Conservation (phyloP, 257 asterid species). For the Plantago elongata region DNA sequence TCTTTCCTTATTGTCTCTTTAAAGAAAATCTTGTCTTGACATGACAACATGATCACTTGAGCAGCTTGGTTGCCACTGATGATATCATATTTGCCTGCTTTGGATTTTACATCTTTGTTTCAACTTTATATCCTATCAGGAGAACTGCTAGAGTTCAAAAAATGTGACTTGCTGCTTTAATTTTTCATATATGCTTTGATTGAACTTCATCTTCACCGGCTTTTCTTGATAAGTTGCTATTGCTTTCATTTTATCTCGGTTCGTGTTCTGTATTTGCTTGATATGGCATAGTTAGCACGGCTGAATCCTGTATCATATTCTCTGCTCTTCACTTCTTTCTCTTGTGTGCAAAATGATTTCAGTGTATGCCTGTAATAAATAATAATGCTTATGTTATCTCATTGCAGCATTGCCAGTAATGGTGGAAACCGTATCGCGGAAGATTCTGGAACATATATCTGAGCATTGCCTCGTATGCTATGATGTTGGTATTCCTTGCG, state of each 20-base stretch:
- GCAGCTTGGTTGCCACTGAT: too few species aligned
- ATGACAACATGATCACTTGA: too few species aligned
- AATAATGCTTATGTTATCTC: slow-evolving; percentile 16
- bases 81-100: too few species aligned
- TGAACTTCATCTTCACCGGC: not conserved
- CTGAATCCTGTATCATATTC: not conserved
- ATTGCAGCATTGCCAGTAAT: slow-evolving; percentile 77
- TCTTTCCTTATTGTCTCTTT: too few species aligned
- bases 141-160: not conserved
- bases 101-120: not conserved
- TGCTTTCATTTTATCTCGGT: not conserved
- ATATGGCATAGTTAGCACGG: not conserved
- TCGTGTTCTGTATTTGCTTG: not conserved
- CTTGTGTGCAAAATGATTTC: not conserved
- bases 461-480: slow-evolving; percentile 95
- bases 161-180: not conserved
- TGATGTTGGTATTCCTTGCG: slow-evolving; percentile 75
- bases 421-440: slow-evolving; percentile 71
- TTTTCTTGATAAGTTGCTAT: slow-evolving; percentile 6
- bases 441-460: slow-evolving; percentile 67
- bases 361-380: slow-evolving; percentile 8
- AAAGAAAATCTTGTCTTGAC: too few species aligned
- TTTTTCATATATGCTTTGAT: not conserved
- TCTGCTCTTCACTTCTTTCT: not conserved
- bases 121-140: too few species aligned